Evolutionary conservation across 139 green algal species (phyloP), one percentile per base, ranked within the genome.

Genomic region (Zygnema cylindricum): DNA sequence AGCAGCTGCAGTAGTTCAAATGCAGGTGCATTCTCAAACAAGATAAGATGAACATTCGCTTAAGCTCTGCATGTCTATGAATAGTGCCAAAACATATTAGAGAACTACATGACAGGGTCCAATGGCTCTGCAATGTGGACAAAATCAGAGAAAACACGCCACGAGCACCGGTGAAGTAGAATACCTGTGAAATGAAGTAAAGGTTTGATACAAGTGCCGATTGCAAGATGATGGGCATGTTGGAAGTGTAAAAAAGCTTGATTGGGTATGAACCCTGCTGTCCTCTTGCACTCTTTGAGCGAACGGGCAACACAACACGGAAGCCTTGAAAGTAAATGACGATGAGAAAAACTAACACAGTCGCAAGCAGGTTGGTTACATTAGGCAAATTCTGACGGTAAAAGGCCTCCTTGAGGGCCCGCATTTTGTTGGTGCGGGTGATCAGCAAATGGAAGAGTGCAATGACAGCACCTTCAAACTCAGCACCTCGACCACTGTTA

Each of bases 191-290:
- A 92, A 99, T 98, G 95, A 99, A 99, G 94, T 98, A 99, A 54
- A 99, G 94, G 96, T 99, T 99, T 90, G 95, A 98, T 38, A 99
- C 98, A 41, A 99, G 94, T 1, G 98, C 98, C 1, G 95, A 98
- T 93, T 99, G 97, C 84, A 99, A 95, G 91, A 99, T 99, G 95
- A 99, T 99, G 89, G 98, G 98, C 98, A 99, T 99, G 96, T 99
- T 99, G 90, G 94, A 97, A 82, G 98, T 99, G 95, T 99, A 99
- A 94, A 99, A 99, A 36, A 99, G 95, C 96, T 99, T 99, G 95
- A 99, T 99, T 76, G 97, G 96, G 95, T 99, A 99, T 82, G 92
- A 95, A 88, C 93, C 92, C 92, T 95, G 93, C 82, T 96, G 93
- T 55, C 97, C 96, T 32, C 97, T 93, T 38, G 93, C 86, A 73